phyloP scores from a whole-genome alignment of 2,329 filamentous ascomycete genomes.

The Thelonectria olida region DNA sequence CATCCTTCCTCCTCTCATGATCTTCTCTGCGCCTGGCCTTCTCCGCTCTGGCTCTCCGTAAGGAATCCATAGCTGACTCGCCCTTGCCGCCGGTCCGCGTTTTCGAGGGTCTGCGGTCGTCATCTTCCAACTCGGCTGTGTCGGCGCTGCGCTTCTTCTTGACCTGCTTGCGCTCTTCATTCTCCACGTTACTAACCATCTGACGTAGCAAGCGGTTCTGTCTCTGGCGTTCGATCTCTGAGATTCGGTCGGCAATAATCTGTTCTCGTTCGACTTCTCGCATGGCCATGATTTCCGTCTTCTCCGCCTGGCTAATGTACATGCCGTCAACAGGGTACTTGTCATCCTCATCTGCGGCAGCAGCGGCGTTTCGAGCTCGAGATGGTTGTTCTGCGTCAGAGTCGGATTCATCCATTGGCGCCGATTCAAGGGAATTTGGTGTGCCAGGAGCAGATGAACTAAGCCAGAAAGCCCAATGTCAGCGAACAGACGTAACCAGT shows the following conservation, averaged over 20 bases:
- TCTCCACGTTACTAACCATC: slow-evolving; percentile 74
- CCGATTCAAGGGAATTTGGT: slow-evolving; percentile 80
- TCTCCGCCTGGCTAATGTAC: slow-evolving; percentile 78
- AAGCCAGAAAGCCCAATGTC: slow-evolving; percentile 19
- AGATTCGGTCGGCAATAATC: slow-evolving; percentile 86
- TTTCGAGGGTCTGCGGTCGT: slow-evolving; percentile 75
- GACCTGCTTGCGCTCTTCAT: slow-evolving; percentile 61
- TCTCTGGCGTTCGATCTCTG: slow-evolving; percentile 81
- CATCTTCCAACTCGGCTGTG: slow-evolving; percentile 81
- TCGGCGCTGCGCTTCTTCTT: slow-evolving; percentile 82
- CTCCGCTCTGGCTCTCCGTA: slow-evolving; percentile 69
- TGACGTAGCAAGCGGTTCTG: slow-evolving; percentile 86
- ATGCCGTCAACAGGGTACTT: slow-evolving; percentile 90
- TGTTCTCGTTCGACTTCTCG: slow-evolving; percentile 92
- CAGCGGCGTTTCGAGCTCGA: slow-evolving; percentile 50
- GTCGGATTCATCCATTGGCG: slow-evolving; percentile 89
- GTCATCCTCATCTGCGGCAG: slow-evolving; percentile 65
- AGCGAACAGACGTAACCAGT: slow-evolving; percentile 12
- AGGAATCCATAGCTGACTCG: slow-evolving; percentile 75
- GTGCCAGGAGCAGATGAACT: slow-evolving; percentile 78
- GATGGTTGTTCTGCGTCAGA: slow-evolving; percentile 65
- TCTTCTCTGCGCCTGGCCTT: slow-evolving; percentile 63
- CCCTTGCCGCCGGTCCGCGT: slow-evolving; percentile 65
- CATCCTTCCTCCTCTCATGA: slow-evolving; percentile 69
- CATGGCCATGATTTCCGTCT: slow-evolving; percentile 82